Conservation (phyloP, 1,284 basidiomycete species). For the Sporisorium exsertum region DNA sequence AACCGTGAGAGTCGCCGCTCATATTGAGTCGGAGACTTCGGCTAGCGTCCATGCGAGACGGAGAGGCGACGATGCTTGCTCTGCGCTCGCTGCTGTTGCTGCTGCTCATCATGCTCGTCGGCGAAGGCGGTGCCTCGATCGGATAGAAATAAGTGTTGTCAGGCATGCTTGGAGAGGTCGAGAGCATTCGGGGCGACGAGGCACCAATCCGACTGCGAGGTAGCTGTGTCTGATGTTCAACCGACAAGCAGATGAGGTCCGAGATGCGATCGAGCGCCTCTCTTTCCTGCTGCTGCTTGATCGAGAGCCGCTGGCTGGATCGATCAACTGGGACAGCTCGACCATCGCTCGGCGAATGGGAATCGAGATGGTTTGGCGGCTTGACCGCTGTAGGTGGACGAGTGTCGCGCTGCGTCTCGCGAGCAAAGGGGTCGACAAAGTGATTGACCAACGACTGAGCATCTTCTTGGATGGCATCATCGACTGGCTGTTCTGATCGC, state of each 20-base stretch:
- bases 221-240: constrained; percentile 17
- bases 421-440: constrained; percentile 31
- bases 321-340: neutral
- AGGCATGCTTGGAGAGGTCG: constrained; percentile 19
- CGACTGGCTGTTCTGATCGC: constrained; percentile 5
- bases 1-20: neutral
- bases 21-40: neutral
- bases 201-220: constrained; percentile 8
- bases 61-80: constrained; percentile 20
- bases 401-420: neutral
- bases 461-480: neutral
- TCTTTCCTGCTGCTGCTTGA: constrained; percentile 26
- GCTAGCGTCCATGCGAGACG: neutral
- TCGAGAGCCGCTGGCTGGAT: constrained; percentile 14
- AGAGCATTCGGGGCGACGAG: constrained; percentile 13
- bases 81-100: constrained; percentile 6
- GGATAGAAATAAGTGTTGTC: constrained; percentile 29
- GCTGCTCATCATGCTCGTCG: constrained; percentile 7
- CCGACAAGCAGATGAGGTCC: constrained; percentile 30
- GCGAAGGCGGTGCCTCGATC: constrained; percentile 20
- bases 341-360: neutral
- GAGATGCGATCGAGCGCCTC: constrained; percentile 38
- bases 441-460: neutral
- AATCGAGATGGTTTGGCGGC: neutral
- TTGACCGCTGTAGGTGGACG: neutral